These are phyloP conservation scores for Leavenworthia alabamica DNA, from an alignment of 345 rosid genomes.

Conservation along the genomic window DNA sequence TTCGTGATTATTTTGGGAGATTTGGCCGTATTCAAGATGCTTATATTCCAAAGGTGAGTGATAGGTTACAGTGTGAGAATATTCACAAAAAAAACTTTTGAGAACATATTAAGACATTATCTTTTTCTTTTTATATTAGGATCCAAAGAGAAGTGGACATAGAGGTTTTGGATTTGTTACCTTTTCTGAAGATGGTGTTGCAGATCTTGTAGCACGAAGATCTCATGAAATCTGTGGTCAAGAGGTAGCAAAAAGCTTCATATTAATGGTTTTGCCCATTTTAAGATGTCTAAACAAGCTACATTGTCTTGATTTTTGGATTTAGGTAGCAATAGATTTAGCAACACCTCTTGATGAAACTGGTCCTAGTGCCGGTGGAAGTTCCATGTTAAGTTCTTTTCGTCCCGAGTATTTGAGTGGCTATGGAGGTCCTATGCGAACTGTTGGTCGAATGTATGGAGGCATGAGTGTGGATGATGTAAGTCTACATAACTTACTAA, in stretches of 20 bases:
- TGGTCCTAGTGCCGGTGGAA: conserved; percentile 50
- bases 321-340: conserved; percentile 95
- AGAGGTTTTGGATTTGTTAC: conserved; percentile 98
- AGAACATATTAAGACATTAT: not conserved
- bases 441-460: conserved; percentile 76
- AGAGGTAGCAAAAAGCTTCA: conserved; percentile 44
- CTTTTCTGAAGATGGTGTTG: conserved; percentile 90
- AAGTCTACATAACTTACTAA: conserved; percentile 17
- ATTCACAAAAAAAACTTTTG: not conserved
- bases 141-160: conserved; percentile 89
- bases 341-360: conserved; percentile 90
- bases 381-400: conserved; percentile 41
- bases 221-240: conserved; percentile 97
- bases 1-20: conserved; percentile 83
- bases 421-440: conserved; percentile 81
- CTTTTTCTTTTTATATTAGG: conserved; percentile 47
- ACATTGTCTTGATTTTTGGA: conserved; percentile 2
- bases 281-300: not conserved
- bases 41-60: conserved; percentile 69
- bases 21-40: conserved; percentile 89
- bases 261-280: not conserved
- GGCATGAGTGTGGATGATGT: conserved; percentile 65
- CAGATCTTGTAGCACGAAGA: conserved; percentile 86
- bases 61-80: not conserved
- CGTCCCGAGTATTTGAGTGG: conserved; percentile 56